These are phyloP conservation scores for Graphiopsis chlorocephala DNA, from an alignment of 2,329 filamentous ascomycete species.

Conservation along the genomic window DNA sequence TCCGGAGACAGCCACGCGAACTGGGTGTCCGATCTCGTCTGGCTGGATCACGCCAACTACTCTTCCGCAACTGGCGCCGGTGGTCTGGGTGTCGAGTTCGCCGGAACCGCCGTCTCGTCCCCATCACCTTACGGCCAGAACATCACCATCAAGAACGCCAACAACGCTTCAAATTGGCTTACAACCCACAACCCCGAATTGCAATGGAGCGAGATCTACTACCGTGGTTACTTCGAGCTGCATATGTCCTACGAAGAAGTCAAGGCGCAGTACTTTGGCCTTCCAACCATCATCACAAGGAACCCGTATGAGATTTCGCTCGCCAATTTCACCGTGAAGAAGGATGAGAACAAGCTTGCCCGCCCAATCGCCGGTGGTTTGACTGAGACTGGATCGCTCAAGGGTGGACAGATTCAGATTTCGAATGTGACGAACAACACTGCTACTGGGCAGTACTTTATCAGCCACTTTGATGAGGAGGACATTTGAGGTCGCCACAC, in stretches of 20 bases:
- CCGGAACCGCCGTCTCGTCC: constrained; percentile 64
- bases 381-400: constrained; percentile 58
- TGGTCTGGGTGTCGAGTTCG: constrained; percentile 51
- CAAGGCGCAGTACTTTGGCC: constrained; percentile 63
- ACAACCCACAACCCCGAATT: constrained; percentile 59
- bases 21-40: constrained; percentile 51
- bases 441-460: constrained; percentile 30
- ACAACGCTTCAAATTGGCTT: constrained; percentile 46
- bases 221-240: constrained; percentile 70
- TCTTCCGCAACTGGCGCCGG: constrained; percentile 36
- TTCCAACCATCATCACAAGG: constrained; percentile 57
- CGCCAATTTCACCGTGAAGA: constrained; percentile 67
- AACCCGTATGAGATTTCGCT: constrained; percentile 65
- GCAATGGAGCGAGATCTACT: constrained; percentile 72
- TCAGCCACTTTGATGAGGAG: constrained; percentile 23
- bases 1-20: constrained; percentile 67
- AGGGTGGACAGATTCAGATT: constrained; percentile 43
- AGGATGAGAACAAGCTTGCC: constrained; percentile 58
- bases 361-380: constrained; percentile 49
- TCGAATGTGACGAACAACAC: constrained; percentile 38
- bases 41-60: constrained; percentile 36
- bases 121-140: constrained; percentile 59
- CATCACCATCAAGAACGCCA: constrained; percentile 53
- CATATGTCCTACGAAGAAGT: constrained; percentile 56
- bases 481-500: constrained; percentile 7